phyloP scores from a whole-genome alignment of 441 rosid species.

The Macaranga tanarius region DNA sequence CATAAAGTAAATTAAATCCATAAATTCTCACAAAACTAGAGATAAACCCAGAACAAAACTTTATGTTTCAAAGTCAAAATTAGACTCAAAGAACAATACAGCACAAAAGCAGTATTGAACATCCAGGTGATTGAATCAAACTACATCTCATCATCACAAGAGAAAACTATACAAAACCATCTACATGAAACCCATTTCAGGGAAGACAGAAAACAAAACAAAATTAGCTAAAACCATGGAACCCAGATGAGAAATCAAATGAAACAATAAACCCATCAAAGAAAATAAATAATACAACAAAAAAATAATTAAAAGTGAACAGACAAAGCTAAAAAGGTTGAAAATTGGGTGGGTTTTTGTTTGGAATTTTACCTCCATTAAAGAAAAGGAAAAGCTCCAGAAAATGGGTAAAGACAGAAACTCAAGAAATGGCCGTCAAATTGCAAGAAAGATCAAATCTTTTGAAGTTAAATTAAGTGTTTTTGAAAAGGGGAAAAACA shows the following conservation, averaged over 20 bases:
- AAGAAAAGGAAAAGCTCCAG: constrained; percentile 29
- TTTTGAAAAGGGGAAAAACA: background rate
- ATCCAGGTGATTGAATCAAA: background rate
- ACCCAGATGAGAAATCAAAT: constrained; percentile 27
- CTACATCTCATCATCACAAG: background rate
- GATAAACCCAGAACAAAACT: background rate
- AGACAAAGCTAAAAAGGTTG: background rate
- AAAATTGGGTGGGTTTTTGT: no score
- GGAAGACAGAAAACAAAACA: background rate
- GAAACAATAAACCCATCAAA: background rate
- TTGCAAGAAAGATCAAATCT: constrained; percentile 14
- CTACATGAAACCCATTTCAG: background rate
- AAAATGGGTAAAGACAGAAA: constrained; percentile 31
- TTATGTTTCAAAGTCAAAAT: background rate
- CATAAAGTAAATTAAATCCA: background rate
- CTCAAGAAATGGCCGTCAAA: constrained; percentile 30
- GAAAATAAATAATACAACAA: background rate
- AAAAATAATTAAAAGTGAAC: background rate
- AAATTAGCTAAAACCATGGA: constrained; percentile 1
- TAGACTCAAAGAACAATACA: constrained; percentile 7
- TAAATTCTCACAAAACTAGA: background rate
- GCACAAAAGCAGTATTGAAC: background rate
- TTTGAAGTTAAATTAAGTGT: background rate
- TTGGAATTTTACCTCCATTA: constrained; percentile 37
- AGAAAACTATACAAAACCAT: background rate